phyloP scores from a whole-genome alignment of 495 filamentous ascomycete genomes.

The Staphylotrichum longicolle region DNA sequence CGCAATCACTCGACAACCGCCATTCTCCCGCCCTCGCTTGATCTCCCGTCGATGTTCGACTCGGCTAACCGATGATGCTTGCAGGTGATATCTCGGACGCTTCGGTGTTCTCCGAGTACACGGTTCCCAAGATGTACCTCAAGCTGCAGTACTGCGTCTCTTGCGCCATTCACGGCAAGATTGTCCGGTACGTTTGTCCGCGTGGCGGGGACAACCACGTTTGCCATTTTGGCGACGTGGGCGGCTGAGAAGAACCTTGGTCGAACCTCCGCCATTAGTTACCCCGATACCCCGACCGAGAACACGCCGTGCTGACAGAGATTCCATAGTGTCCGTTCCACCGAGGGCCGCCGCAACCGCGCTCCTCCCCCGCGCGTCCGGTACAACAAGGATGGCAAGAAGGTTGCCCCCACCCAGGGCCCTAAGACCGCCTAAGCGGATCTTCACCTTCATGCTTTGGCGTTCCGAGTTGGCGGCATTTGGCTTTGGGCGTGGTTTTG shows the following conservation, averaged over 20 bases:
- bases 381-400: conserved; percentile 99
- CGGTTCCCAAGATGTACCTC: conserved; percentile 99
- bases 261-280: conserved; percentile 47
- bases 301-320: conserved; percentile 38
- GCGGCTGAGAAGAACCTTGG: conserved; percentile 61
- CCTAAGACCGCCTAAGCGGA: conserved; percentile 41
- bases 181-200: conserved; percentile 84
- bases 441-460: conserved; percentile 23
- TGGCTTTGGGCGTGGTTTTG: conserved; percentile 23
- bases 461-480: conserved; percentile 35
- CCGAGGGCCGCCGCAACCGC: conserved; percentile 96
- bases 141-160: conserved; percentile 99
- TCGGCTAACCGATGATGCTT: conserved; percentile 20
- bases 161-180: conserved; percentile 99
- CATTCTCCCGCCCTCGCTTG: neutral
- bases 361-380: conserved; percentile 93
- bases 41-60: neutral
- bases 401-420: conserved; percentile 85
- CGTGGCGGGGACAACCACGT: conserved; percentile 38
- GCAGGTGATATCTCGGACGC: conserved; percentile 99
- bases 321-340: conserved; percentile 81
- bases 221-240: conserved; percentile 40
- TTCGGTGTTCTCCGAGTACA: conserved; percentile 98
- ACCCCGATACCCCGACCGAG: conserved; percentile 23
- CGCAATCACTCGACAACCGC: neutral